Percentiles rank a stretch among this genome's conserved stretches.
These are phyloP conservation scores for Wickerhamomyces sp. DNA, from an alignment of 1,139 yeast species.

Conservation along the genomic window DNA sequence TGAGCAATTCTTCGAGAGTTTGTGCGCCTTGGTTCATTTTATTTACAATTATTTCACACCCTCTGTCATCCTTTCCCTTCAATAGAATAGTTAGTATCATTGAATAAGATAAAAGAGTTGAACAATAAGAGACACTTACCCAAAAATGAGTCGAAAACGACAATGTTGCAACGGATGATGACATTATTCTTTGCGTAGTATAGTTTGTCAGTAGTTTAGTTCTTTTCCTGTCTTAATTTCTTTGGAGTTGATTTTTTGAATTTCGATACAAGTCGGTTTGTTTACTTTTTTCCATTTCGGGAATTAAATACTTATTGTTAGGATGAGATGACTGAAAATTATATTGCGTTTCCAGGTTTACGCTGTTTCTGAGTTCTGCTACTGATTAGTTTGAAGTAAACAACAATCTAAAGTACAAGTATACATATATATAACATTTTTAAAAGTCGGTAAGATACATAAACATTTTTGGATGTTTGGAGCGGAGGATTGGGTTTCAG, in stretches of 20 bases:
- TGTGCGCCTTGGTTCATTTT: conserved; percentile 47
- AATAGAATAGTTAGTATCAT: conserved; percentile 4
- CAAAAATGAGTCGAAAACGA: conserved; percentile 48
- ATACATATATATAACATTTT: no score
- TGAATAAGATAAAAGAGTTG: background rate
- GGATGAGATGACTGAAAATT: no score
- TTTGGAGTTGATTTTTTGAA: background rate
- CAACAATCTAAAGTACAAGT: no score
- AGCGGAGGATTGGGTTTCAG: no score
- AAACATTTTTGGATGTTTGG: no score
- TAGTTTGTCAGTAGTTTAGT: no score
- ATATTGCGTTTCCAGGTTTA: no score
- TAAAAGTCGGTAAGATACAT: no score
- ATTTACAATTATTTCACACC: conserved; percentile 42
- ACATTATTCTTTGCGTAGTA: no score
- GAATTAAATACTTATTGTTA: no score
- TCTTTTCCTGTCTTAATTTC: background rate
- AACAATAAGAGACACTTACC: conserved; percentile 24
- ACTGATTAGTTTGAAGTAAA: no score
- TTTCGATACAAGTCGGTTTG: background rate
- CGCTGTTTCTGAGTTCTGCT: no score
- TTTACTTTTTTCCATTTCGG: background rate
- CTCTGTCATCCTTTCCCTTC: conserved; percentile 46
- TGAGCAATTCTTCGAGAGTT: conserved; percentile 40
- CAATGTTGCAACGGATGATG: conserved; percentile 5